A percentile compares a stretch with the other conserved stretches of the same genome.
Evolutionary conservation across 441 rosid genomes (phyloP).

Genomic region (Erodium moschatum): DNA sequence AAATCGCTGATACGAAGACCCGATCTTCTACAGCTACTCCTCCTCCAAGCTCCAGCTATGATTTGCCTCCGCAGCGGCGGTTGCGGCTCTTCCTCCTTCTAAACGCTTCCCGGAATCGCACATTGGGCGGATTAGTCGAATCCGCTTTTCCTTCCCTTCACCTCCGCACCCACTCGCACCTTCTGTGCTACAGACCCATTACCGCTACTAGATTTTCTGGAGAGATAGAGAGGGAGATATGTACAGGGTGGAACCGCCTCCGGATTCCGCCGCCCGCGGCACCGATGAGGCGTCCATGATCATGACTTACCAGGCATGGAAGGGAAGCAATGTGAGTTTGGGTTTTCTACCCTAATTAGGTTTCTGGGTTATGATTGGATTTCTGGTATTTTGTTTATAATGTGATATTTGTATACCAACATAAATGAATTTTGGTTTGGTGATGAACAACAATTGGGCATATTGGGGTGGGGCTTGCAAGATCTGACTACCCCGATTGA

Average conservation of each 20-base stretch:
- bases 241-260: constrained; percentile 3
- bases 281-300: constrained; percentile 39
- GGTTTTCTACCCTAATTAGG: constrained; percentile 1
- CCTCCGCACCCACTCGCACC: background rate
- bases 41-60: background rate
- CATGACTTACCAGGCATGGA: constrained; percentile 61
- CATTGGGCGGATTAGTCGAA: background rate
- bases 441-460: background rate
- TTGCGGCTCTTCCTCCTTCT: too few relatives aligned
- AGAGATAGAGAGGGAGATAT: background rate
- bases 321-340: constrained; percentile 69
- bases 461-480: background rate
- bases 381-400: background rate
- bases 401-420: background rate
- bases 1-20: background rate
- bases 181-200: background rate
- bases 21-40: background rate
- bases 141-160: background rate
- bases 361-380: background rate
- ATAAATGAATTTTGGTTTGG: background rate
- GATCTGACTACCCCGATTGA: background rate
- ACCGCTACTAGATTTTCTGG: constrained; percentile 1
- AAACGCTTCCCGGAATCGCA: background rate
- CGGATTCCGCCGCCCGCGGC: constrained; percentile 54
- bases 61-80: too few relatives aligned